Evolutionary conservation across 257 asterid species (phyloP).

Genomic region (Solanum habrochaites): DNA sequence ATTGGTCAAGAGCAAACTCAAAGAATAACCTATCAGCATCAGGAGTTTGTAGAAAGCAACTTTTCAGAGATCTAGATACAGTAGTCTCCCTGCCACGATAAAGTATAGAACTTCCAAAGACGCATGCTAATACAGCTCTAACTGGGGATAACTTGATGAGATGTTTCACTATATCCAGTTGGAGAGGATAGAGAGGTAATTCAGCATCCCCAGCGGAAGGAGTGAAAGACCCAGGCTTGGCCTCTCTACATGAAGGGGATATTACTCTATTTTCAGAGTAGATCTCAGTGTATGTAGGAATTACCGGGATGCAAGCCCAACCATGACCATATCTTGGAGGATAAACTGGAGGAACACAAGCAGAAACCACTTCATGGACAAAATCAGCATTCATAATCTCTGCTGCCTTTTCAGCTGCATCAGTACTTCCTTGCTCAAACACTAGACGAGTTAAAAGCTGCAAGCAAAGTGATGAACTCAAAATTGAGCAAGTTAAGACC

Average conservation of each 20-base stretch:
- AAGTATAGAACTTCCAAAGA: slow-evolving; percentile 85
- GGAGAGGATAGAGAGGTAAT: slow-evolving; percentile 80
- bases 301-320: slow-evolving; percentile 95
- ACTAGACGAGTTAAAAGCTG: slow-evolving; percentile 96
- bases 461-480: slow-evolving; percentile 9
- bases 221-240: slow-evolving; percentile 70
- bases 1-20: slow-evolving; percentile 92
- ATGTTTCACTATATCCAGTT: slow-evolving; percentile 86
- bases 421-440: slow-evolving; percentile 85
- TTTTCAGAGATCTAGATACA: slow-evolving; percentile 57
- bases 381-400: slow-evolving; percentile 92
- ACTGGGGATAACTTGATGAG: slow-evolving; percentile 86
- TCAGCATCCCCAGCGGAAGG: slow-evolving; percentile 88
- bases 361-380: slow-evolving; percentile 93
- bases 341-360: slow-evolving; percentile 97
- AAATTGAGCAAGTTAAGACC: slow-evolving; percentile 4
- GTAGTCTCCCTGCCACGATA: slow-evolving; percentile 67
- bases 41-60: slow-evolving; percentile 46
- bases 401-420: slow-evolving; percentile 96
- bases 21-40: slow-evolving; percentile 73
- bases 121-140: slow-evolving; percentile 96
- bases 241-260: slow-evolving; percentile 75
- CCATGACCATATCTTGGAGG: slow-evolving; percentile 97
- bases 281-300: slow-evolving; percentile 62
- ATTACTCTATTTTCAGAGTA: slow-evolving; percentile 50